phyloP scores from a whole-genome alignment of 2,329 filamentous ascomycete genomes.

The Fusarium pseudocircinatum region DNA sequence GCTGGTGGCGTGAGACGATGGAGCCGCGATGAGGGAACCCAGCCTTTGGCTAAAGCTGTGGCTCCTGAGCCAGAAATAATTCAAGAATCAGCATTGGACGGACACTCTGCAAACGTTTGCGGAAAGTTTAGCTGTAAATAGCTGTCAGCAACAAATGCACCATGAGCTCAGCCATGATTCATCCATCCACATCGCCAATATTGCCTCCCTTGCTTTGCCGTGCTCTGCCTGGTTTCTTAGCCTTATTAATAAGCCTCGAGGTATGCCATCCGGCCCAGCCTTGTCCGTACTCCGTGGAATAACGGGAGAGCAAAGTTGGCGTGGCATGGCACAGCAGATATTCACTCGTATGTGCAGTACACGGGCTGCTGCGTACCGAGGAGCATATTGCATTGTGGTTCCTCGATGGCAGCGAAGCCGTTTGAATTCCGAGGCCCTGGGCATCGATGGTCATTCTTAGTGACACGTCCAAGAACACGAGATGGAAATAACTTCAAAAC shows the following conservation, averaged over 20 bases:
- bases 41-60: slow-evolving; percentile 16
- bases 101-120: slow-evolving; percentile 10
- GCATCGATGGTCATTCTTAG: not conserved
- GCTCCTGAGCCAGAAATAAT: not conserved
- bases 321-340: slow-evolving; percentile 18
- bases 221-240: not conserved
- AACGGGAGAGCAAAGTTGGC: slow-evolving; percentile 19
- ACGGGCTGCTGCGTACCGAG: not conserved
- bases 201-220: not conserved
- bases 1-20: slow-evolving; percentile 34
- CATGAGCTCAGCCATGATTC: slow-evolving; percentile 12
- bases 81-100: not conserved
- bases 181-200: not conserved
- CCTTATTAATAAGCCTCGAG: not conserved
- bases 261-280: slow-evolving; percentile 9
- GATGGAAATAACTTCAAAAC: slow-evolving; percentile 8
- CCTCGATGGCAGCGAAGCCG: not conserved
- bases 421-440: not conserved
- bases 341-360: slow-evolving; percentile 7
- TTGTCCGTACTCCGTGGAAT: slow-evolving; percentile 15
- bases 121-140: slow-evolving; percentile 4
- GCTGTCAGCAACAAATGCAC: slow-evolving; percentile 20
- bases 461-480: not conserved
- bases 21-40: slow-evolving; percentile 5
- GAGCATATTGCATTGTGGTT: not conserved